Conservation (phyloP, 73 alveolate genomes). For the Durusdinium trenchii region DNA sequence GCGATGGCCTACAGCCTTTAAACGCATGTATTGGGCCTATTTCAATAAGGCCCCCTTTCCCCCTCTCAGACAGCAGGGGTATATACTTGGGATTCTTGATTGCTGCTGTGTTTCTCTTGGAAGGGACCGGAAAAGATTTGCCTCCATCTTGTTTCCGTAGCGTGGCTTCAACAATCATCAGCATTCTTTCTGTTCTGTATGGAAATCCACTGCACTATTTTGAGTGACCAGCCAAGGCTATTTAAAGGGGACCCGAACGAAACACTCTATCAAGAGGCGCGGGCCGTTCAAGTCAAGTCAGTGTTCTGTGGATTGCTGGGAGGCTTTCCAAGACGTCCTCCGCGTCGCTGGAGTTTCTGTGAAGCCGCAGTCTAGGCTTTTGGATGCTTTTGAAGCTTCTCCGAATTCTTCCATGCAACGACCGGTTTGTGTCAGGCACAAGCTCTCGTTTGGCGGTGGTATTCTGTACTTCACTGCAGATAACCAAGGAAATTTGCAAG, state of each 20-base stretch:
- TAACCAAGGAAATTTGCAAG: slow-evolving; percentile 71
- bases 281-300: neutral
- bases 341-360: slow-evolving; percentile 79
- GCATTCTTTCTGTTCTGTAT: neutral
- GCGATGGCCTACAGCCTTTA: neutral
- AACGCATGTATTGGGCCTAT: neutral
- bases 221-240: neutral
- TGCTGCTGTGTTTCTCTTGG: neutral
- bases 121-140: slow-evolving; percentile 78
- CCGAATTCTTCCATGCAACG: neutral
- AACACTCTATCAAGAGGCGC: slow-evolving; percentile 52
- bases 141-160: slow-evolving; percentile 70
- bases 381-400: neutral
- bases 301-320: neutral
- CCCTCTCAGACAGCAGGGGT: no score
- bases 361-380: slow-evolving; percentile 50
- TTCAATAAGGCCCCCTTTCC: neutral
- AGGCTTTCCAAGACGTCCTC: slow-evolving; percentile 74
- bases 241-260: slow-evolving; percentile 62
- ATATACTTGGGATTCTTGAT: no score
- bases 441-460: slow-evolving; percentile 64
- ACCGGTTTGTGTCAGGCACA: slow-evolving; percentile 21
- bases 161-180: neutral
- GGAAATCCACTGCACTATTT: neutral
- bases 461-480: slow-evolving; percentile 86